phyloP scores from a whole-genome alignment of 1,284 basidiomycete genomes.

The Takashimella koratensis region DNA sequence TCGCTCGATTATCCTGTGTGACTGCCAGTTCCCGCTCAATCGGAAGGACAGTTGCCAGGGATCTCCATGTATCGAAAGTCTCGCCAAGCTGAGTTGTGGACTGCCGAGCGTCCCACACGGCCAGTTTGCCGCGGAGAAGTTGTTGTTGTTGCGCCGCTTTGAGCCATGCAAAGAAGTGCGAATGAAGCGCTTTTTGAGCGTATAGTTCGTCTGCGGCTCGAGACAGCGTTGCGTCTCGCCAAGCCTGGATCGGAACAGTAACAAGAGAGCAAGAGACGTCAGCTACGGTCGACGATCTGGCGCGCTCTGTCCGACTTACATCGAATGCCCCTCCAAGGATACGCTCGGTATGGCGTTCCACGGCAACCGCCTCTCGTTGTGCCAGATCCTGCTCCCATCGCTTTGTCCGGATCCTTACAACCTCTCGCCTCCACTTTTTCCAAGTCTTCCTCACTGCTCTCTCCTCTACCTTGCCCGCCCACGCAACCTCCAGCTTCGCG shows the following conservation, averaged over 20 bases:
- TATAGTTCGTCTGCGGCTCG: conserved; percentile 15
- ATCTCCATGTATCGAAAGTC: conserved; percentile 18
- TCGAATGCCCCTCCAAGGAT: conserved; percentile 10
- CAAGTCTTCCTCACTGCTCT: conserved; percentile 8
- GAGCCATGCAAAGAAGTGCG: conserved; percentile 8
- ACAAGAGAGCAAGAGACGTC: too few species aligned
- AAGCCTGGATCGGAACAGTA: conserved; percentile 1
- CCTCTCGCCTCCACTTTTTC: conserved; percentile 24
- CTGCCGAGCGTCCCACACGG: conserved; percentile 5
- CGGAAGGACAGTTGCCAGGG: conserved; percentile 8
- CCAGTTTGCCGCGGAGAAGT: not conserved
- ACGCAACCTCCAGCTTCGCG: conserved; percentile 7
- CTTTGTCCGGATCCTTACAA: conserved; percentile 22
- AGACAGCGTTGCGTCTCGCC: conserved; percentile 9
- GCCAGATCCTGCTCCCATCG: conserved; percentile 38
- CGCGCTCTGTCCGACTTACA: conserved; percentile 15
- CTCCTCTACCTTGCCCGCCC: not conserved
- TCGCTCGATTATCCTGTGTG: conserved; percentile 5
- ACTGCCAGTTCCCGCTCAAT: conserved; percentile 8
- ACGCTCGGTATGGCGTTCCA: not conserved
- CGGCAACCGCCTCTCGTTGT: conserved; percentile 12
- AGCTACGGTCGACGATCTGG: too few species aligned
- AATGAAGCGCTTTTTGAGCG: not conserved
- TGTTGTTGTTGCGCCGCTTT: conserved; percentile 4
- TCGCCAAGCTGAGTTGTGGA: not conserved